These are phyloP conservation scores for Nidularia sp. DNA, from an alignment of 768 basidiomycete genomes.

Conservation along the genomic window DNA sequence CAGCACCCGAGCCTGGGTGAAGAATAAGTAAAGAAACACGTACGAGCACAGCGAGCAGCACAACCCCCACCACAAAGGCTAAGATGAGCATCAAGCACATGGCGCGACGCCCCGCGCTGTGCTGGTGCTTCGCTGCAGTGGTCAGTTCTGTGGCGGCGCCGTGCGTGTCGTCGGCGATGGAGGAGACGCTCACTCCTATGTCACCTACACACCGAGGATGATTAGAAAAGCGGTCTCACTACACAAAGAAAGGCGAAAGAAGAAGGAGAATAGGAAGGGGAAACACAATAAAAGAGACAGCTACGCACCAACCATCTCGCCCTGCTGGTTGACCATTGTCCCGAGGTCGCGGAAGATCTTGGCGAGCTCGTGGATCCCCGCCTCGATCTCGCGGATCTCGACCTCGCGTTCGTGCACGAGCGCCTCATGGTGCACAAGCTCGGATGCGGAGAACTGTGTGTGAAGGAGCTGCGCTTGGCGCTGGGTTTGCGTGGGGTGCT, in stretches of 20 bases:
- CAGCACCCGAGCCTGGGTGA: too few relatives aligned
- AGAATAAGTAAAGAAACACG: too few relatives aligned
- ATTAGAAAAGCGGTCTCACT: neutral
- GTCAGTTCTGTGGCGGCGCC: conserved; percentile 84
- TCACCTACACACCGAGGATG: conserved; percentile 56
- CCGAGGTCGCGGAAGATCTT: conserved; percentile 97
- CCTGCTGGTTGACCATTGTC: conserved; percentile 91
- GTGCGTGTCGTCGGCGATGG: conserved; percentile 76
- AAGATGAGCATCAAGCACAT: conserved; percentile 88
- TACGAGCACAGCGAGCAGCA: conserved; percentile 82
- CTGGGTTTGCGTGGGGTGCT: conserved; percentile 42
- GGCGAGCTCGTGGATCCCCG: conserved; percentile 91
- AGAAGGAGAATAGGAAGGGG: too few relatives aligned
- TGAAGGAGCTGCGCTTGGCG: conserved; percentile 71
- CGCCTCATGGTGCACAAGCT: conserved; percentile 94
- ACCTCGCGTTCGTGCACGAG: conserved; percentile 90
- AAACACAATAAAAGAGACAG: neutral
- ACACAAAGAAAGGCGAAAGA: too few relatives aligned
- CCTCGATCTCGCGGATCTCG: conserved; percentile 95
- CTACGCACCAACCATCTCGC: conserved; percentile 83
- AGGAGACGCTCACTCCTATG: conserved; percentile 90
- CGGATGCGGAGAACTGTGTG: conserved; percentile 78
- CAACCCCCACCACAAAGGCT: conserved; percentile 80
- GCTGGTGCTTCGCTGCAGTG: conserved; percentile 90
- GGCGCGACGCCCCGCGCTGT: conserved; percentile 87